Percentiles rank a stretch among this genome's conserved stretches.
phyloP scores from a whole-genome alignment of 2,329 filamentous ascomycete genomes.

The Venturia aucupariae region DNA sequence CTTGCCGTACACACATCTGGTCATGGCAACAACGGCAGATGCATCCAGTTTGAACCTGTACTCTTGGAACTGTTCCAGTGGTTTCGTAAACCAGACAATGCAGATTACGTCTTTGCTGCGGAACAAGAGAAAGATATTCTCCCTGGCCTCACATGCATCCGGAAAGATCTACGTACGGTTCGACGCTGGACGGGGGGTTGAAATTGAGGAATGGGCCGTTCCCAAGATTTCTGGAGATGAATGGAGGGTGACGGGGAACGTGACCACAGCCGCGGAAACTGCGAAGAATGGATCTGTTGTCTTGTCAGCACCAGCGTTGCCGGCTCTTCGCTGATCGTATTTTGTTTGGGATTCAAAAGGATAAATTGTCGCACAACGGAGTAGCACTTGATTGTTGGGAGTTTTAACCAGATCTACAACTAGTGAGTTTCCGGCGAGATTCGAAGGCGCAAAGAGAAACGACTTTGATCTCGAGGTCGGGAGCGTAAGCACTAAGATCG shows the following conservation, averaged over 20 bases:
- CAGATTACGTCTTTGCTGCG: background rate
- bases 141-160: background rate
- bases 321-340: too few relatives aligned
- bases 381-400: background rate
- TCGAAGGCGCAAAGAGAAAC: too few relatives aligned
- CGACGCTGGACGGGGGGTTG: background rate
- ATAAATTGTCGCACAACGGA: background rate
- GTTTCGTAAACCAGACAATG: background rate
- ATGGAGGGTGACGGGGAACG: background rate
- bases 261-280: background rate
- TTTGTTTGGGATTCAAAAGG: background rate
- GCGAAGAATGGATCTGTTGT: background rate
- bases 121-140: background rate
- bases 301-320: too few relatives aligned
- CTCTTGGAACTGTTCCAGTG: background rate
- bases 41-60: background rate
- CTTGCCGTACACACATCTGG: background rate
- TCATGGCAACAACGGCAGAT: background rate
- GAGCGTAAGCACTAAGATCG: too few relatives aligned
- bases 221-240: background rate
- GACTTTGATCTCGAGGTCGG: too few relatives aligned
- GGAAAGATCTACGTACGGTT: background rate
- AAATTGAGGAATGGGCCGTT: background rate
- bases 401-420: too few relatives aligned
- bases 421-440: too few relatives aligned